A percentile compares a stretch with the other conserved stretches of the same genome.
Evolutionary conservation across 805 yeast genomes (phyloP).

Genomic region (Cyberlindnera petersonii): DNA sequence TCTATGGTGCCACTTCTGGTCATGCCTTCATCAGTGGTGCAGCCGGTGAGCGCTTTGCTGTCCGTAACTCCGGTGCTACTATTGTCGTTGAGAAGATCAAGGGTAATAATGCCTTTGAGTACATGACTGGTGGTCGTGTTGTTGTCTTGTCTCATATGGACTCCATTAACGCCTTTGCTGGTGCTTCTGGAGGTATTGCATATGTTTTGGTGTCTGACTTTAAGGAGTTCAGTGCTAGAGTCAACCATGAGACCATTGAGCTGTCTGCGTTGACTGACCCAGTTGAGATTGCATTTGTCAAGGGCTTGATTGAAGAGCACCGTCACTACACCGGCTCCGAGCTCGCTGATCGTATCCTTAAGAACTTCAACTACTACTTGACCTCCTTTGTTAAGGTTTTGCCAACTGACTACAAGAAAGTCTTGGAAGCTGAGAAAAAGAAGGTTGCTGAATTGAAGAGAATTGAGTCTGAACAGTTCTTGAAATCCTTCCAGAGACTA

Average conservation of each 20-base stretch:
- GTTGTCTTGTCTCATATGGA: constrained; percentile 90
- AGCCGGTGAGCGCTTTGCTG: constrained; percentile 98
- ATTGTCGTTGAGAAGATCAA: constrained; percentile 91
- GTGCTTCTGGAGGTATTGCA: constrained; percentile 99
- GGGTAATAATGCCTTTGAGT: constrained; percentile 99
- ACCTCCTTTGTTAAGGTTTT: constrained; percentile 90
- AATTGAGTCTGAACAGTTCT: constrained; percentile 55
- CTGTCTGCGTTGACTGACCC: constrained; percentile 77
- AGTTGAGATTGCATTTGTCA: constrained; percentile 86
- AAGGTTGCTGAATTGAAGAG: constrained; percentile 59
- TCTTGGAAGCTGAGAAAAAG: constrained; percentile 70
- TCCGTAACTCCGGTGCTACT: constrained; percentile 96
- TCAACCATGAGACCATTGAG: constrained; percentile 79
- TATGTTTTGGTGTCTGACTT: constrained; percentile 88
- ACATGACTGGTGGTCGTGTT: constrained; percentile 99
- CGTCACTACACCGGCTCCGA: constrained; percentile 92
- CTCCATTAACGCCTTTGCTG: constrained; percentile 82
- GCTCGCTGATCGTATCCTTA: constrained; percentile 77
- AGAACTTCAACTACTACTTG: constrained; percentile 82
- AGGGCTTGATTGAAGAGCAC: constrained; percentile 92
- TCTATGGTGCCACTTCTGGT: constrained; percentile 97
- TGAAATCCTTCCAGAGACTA: constrained; percentile 63
- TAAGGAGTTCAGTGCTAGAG: constrained; percentile 79
- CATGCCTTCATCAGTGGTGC: constrained; percentile 91
- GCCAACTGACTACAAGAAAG: constrained; percentile 88